Conservation (phyloP, 257 asterid species). For the Solanum etuberosum region DNA sequence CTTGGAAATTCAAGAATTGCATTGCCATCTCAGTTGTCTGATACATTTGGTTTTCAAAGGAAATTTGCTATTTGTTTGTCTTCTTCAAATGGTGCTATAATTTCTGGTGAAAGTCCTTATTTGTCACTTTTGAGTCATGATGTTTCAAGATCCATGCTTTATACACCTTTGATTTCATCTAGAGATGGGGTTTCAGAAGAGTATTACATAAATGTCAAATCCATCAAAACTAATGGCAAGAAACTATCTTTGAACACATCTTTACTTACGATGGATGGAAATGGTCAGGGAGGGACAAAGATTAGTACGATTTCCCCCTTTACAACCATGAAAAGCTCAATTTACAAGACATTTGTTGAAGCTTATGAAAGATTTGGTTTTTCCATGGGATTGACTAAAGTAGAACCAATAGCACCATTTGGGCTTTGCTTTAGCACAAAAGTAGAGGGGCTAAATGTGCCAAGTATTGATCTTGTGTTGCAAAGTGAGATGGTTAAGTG, state of each 20-base stretch:
- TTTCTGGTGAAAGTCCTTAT: constrained; percentile 50
- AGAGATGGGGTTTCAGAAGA: constrained; percentile 17
- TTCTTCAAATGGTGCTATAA: constrained; percentile 39
- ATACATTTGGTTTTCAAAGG: constrained; percentile 46
- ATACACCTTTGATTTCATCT: constrained; percentile 41
- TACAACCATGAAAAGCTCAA: constrained; percentile 44
- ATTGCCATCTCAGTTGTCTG: constrained; percentile 48
- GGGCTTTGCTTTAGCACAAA: constrained; percentile 49
- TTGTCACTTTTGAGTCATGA: constrained; percentile 4
- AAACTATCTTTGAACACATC: constrained; percentile 8
- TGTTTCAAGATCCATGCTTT: constrained; percentile 37
- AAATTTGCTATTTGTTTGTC: constrained; percentile 58
- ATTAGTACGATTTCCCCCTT: constrained; percentile 48
- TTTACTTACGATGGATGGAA: constrained; percentile 13
- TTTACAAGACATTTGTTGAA: constrained; percentile 30
- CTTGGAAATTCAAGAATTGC: constrained; percentile 59
- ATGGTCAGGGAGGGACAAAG: constrained; percentile 27
- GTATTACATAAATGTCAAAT: constrained; percentile 39
- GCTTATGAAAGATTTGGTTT: constrained; percentile 36
- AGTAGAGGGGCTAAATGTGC: constrained; percentile 35
- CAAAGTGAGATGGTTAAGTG: constrained; percentile 91
- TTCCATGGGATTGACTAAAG: constrained; percentile 33
- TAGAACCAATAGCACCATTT: constrained; percentile 50
- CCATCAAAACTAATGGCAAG: constrained; percentile 47
- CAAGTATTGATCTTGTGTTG: constrained; percentile 49